A percentile compares a stretch with the other conserved stretches of the same genome.
Evolutionary conservation across 257 asterid species (phyloP).

Genomic region (Rehmannia glutinosa): DNA sequence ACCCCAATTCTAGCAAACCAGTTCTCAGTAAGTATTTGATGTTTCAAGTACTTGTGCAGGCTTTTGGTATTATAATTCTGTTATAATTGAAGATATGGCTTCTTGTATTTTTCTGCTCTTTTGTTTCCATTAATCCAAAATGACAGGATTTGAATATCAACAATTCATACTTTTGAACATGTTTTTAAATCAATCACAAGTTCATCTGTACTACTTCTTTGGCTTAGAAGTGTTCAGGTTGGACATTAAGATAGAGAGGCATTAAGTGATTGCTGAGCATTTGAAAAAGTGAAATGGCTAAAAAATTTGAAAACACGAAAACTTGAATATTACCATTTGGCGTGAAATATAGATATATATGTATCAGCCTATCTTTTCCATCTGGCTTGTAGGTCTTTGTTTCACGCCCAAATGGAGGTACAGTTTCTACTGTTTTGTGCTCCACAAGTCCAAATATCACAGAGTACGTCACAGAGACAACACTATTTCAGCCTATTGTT

Average conservation of each 20-base stretch:
- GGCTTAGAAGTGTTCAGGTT: too few species aligned
- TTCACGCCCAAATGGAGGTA: conserved; percentile 59
- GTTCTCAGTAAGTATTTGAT: conserved; percentile 61
- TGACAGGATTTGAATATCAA: neutral
- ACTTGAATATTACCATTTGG: neutral
- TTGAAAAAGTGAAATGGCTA: neutral
- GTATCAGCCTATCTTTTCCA: neutral
- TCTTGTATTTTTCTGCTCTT: neutral
- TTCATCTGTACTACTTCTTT: neutral
- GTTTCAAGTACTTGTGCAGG: neutral
- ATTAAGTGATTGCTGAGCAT: neutral
- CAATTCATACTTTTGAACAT: neutral
- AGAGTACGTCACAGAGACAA: conserved; percentile 31
- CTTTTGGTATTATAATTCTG: neutral
- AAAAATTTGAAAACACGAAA: neutral
- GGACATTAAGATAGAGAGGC: neutral
- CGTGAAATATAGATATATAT: neutral
- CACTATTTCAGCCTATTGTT: neutral
- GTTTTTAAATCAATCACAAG: neutral
- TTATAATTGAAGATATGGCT: neutral
- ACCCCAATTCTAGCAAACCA: conserved; percentile 64
- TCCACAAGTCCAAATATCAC: conserved; percentile 35
- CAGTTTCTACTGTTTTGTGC: conserved; percentile 60
- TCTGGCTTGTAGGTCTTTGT: conserved; percentile 48
- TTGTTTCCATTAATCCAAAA: neutral